Evolutionary conservation across 371 early-diverging fungal genomes (phyloP), one percentile per base, ranked within the genome.

Genomic region (Haplosporangium sp.): DNA sequence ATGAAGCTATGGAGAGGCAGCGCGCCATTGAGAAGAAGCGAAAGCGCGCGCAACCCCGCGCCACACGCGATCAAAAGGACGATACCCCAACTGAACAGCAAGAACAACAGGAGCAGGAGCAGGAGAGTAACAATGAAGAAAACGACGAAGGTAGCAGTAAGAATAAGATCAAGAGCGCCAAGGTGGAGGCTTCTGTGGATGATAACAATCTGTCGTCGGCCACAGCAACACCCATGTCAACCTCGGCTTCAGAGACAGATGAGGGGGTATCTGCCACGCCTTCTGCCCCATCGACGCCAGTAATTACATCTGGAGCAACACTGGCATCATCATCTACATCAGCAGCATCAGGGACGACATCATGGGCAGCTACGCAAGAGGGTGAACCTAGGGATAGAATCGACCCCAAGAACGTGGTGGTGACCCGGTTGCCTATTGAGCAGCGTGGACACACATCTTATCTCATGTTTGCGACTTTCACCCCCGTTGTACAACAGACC

Each of bases 401-500:
- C 13, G 80, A 59, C 73, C 72, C 77, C 23, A 59, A 59, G 61
- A 77, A 71, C 21, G 63, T 77, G 2, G 53, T 60, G 18, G 64
- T 71, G 18, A 71, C 77, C 2, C 57, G 63, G 5, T 52, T 71
- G 18, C 77, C 87, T n/a, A 80, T 85, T 6, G 72, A 71, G 56
- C 77, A 77, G 54, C 77, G 72, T 38, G 98, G 98, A 2, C 98
- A 97, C 80, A 97, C 98, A 1, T 95, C 96, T 51, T 97, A 94
- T 67, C 83, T 97, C 69, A 93, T 96, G 5, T 97, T 97, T 90
- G 97, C 96, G 21, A 91, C 92, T 8, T 87, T 94, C 59, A 80
- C 91, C 23, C 93, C 95, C 16, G 55, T 57, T 7, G 45, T 64
- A 3, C 69, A 50, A 20, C 50, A 50, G 1, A 29, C 29, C 29